Percentiles rank a stretch among this genome's conserved stretches.
These are phyloP conservation scores for Xylaria scruposa DNA, from an alignment of 495 filamentous ascomycete species.

Conservation along the genomic window DNA sequence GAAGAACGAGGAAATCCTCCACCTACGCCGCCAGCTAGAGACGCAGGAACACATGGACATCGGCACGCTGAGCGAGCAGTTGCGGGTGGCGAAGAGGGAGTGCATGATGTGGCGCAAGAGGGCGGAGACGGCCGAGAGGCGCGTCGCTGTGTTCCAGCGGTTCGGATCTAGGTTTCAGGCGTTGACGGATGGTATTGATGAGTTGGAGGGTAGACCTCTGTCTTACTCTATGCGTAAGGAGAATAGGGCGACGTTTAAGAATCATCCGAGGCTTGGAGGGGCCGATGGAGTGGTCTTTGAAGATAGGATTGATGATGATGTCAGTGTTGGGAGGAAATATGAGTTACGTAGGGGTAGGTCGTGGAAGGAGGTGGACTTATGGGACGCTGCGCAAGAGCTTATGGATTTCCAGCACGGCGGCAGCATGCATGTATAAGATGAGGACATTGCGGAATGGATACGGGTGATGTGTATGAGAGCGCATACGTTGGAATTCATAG, in stretches of 20 bases:
- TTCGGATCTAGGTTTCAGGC: constrained; percentile 36
- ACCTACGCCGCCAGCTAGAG: constrained; percentile 51
- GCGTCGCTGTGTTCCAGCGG: constrained; percentile 47
- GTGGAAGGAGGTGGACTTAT: constrained; percentile 25
- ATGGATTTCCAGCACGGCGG: constrained; percentile 9
- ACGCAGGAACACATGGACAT: constrained; percentile 46
- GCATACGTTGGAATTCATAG: constrained; percentile 10
- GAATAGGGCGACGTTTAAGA: constrained; percentile 22
- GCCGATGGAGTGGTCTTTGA: constrained; percentile 1
- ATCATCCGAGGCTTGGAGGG: not conserved
- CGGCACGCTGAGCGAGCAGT: constrained; percentile 50
- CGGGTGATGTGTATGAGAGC: not conserved
- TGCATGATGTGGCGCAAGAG: constrained; percentile 54
- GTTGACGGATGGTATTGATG: constrained; percentile 26
- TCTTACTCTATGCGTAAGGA: constrained; percentile 23
- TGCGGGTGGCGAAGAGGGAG: constrained; percentile 53
- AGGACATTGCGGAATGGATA: not conserved
- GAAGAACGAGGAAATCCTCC: constrained; percentile 48
- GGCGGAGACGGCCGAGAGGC: constrained; percentile 59
- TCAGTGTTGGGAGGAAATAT: not conserved
- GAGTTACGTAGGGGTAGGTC: not conserved
- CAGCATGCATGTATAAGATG: not conserved
- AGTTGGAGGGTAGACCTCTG: not conserved
- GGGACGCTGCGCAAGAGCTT: constrained; percentile 33
- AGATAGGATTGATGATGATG: not conserved